Evolutionary conservation across 306 rosid species (phyloP).

Genomic region (Prunus mume): DNA sequence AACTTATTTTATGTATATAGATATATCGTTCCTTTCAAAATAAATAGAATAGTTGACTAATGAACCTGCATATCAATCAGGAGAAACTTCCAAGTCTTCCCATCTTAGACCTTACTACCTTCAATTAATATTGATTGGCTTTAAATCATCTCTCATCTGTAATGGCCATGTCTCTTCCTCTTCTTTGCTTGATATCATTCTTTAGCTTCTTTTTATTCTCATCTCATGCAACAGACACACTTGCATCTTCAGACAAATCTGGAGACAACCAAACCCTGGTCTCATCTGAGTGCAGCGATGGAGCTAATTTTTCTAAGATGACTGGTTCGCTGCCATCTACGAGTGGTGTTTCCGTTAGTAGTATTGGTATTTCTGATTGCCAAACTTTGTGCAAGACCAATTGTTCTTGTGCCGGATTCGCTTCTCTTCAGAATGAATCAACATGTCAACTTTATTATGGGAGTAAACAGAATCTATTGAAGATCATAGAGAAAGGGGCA

Average conservation of each 20-base stretch:
- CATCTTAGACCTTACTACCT: too few relatives aligned
- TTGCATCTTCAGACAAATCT: conserved; percentile 8
- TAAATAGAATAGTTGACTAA: too few relatives aligned
- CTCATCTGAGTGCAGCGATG: conserved; percentile 1
- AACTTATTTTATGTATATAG: too few relatives aligned
- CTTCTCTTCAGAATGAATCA: conserved; percentile 1
- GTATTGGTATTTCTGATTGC: background rate
- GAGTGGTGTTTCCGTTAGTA: too few relatives aligned
- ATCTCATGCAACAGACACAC: background rate
- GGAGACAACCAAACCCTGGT: background rate
- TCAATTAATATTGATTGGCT: too few relatives aligned
- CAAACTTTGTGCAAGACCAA: conserved; percentile 12
- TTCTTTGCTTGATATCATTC: background rate
- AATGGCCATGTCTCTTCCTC: background rate
- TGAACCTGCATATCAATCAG: too few relatives aligned
- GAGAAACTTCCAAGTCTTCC: too few relatives aligned
- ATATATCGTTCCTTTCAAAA: too few relatives aligned
- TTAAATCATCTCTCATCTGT: background rate
- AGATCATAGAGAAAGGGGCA: background rate
- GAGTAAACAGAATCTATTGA: background rate
- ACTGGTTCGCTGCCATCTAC: conserved; percentile 4
- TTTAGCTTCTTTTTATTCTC: conserved; percentile 1
- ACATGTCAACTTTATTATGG: conserved; percentile 10
- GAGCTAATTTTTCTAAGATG: background rate
- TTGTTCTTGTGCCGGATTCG: conserved; percentile 19